Evolutionary conservation across 179 eudicot species (phyloP).

Genomic region (Gypsophila paniculata): DNA sequence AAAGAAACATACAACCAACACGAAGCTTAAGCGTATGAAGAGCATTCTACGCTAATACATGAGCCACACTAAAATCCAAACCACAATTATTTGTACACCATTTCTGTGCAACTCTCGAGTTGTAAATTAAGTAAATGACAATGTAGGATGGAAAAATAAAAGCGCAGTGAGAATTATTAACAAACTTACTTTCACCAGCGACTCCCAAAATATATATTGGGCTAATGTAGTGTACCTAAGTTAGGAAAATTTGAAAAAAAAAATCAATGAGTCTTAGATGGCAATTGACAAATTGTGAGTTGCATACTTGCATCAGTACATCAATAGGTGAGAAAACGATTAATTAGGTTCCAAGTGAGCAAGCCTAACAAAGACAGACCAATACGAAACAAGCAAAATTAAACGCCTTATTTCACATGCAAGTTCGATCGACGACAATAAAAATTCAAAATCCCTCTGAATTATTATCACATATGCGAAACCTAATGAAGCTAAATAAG

Average conservation of each 20-base stretch:
- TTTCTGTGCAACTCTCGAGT: not conserved
- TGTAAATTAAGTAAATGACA: not conserved
- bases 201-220: slow-evolving; percentile 67
- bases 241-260: slow-evolving; percentile 5
- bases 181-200: slow-evolving; percentile 71
- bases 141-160: not conserved
- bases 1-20: no score
- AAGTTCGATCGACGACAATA: no score
- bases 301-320: slow-evolving; percentile 11
- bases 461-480: no score
- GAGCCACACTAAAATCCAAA: slow-evolving; percentile 64
- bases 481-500: no score
- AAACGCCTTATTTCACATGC: no score
- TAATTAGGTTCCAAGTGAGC: no score
- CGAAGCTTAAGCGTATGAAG: no score
- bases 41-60: no score
- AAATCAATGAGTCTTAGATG: not conserved
- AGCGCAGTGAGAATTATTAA: not conserved
- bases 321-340: no score
- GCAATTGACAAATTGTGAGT: not conserved
- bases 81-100: not conserved
- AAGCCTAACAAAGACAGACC: no score
- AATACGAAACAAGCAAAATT: no score
- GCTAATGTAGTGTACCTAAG: slow-evolving; percentile 82
- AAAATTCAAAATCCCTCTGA: no score